phyloP scores from a whole-genome alignment of 257 asterid genomes.

The Lycium ferocissimum region DNA sequence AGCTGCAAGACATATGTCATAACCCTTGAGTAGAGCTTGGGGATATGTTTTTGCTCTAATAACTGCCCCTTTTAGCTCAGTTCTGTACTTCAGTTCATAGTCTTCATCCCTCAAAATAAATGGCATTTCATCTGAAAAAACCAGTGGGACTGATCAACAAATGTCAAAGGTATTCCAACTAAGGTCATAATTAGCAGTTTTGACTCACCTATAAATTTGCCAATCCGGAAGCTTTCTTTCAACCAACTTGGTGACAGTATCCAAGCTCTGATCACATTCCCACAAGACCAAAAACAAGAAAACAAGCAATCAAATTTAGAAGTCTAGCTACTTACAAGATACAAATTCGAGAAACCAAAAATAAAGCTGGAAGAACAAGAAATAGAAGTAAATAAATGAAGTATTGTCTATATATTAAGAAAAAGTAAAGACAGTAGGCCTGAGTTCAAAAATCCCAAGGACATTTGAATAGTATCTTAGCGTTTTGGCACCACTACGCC shows the following conservation, averaged over 20 bases:
- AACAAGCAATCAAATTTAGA: neutral
- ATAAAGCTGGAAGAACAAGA: neutral
- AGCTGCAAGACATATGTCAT: conserved; percentile 72
- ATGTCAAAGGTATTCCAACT: neutral
- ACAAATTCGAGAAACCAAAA: neutral
- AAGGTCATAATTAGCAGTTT: conserved; percentile 19
- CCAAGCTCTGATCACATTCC: conserved; percentile 67
- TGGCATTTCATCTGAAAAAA: conserved; percentile 70
- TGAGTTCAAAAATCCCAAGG: neutral
- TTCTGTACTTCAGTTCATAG: conserved; percentile 56
- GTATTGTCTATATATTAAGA: neutral
- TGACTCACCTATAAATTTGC: conserved; percentile 71
- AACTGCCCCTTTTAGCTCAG: conserved; percentile 68
- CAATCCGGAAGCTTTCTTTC: conserved; percentile 79
- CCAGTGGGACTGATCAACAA: conserved; percentile 16
- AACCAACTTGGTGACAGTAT: conserved; percentile 81
- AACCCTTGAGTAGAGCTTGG: conserved; percentile 67
- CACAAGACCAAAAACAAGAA: neutral
- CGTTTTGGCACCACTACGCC: neutral
- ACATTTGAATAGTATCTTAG: neutral
- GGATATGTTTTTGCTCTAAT: conserved; percentile 63
- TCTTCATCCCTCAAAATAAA: conserved; percentile 77
- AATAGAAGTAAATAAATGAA: neutral
- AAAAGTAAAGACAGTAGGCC: conserved; percentile 1
- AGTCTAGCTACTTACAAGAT: neutral